phyloP scores from a whole-genome alignment of 2,329 filamentous ascomycete species.

The Stenocarpella maydis region DNA sequence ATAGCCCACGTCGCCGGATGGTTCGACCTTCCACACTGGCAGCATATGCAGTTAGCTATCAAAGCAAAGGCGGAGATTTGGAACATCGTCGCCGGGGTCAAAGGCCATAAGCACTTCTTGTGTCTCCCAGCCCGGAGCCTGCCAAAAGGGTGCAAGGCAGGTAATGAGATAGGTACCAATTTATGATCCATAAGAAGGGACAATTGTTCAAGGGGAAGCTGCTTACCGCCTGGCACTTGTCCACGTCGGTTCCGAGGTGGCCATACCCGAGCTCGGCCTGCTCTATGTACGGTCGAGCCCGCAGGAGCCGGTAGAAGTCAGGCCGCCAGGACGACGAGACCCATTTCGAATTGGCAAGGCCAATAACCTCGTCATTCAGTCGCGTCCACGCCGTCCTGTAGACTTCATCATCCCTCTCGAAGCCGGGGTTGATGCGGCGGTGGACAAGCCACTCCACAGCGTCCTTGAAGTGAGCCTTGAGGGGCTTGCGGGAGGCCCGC shows the following conservation, averaged over 20 bases:
- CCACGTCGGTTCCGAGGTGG: constrained; percentile 10
- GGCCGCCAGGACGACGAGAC: constrained; percentile 74
- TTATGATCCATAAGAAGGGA: constrained; percentile 46
- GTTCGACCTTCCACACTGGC: constrained; percentile 61
- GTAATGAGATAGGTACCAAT: constrained; percentile 54
- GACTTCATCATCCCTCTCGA: constrained; percentile 66
- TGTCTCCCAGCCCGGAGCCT: background rate
- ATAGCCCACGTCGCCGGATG: constrained; percentile 74
- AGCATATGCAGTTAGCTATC: background rate
- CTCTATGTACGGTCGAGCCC: constrained; percentile 70
- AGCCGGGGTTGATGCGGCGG: constrained; percentile 77
- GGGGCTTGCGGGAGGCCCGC: constrained; percentile 69
- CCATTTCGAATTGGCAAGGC: constrained; percentile 74
- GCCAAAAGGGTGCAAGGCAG: background rate
- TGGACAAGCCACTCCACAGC: constrained; percentile 84
- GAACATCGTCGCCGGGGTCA: background rate
- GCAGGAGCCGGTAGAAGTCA: constrained; percentile 71
- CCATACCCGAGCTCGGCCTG: constrained; percentile 34
- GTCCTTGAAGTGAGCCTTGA: constrained; percentile 76
- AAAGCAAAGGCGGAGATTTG: too few relatives aligned
- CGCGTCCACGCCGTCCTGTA: constrained; percentile 76
- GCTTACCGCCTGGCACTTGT: constrained; percentile 32
- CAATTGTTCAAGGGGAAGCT: background rate
- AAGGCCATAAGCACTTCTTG: background rate
- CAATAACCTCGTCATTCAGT: constrained; percentile 74